Base-by-base conservation (phyloP, 2,329 filamentous ascomycete genomes). In the Ophiostoma angusticollis region DNA sequence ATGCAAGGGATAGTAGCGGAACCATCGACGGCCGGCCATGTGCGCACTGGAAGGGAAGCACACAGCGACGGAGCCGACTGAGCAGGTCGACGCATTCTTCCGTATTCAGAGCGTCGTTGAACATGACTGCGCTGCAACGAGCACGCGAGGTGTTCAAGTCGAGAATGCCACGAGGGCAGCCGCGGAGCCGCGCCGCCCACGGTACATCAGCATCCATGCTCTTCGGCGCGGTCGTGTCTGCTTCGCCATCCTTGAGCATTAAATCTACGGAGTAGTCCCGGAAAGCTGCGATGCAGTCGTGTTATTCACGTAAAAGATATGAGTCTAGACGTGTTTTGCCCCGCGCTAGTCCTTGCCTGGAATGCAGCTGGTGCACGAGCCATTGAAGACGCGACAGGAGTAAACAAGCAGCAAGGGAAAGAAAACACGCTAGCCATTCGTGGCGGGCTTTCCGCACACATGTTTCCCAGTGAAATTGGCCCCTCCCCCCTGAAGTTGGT, bases 41-140 rank as follows among this genome's bases (percentile, higher is more conserved):
- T 1, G 84, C 84, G 57, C 84, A 93, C 53, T 84, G 78, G 47
- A 91, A 91, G 0, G 84, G 84, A 45, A 89, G 84, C 0, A 64
- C 66, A 47, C 80, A 86, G 1, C 50, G 52, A 0, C 70, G 67
- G n/a, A 91, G 58, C 3, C 64, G 64, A 2, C 39, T 44, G 0
- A 89, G 54, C 24, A 91, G 56, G 1, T 56, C 52, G 9, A 58
- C 48, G 48, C 84, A 89, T 46, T 84, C 67, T 0, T 64, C 57
- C 1, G 54, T 45, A 0, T 64, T 65, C 7, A 91, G 58, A 6
- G 60, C 52, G 50, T 93, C 84, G 49, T 89, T 89, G 58, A 93
- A 93, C 82, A 87, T 89, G 54, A 91, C 77, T 3, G 84, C 82
- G 25, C 63, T 84, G 38, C 82, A 68, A 51, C 84, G 91, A 1